Evolutionary conservation across 2,329 filamentous ascomycete species (phyloP).

Genomic region (Pezicula carpinea): DNA sequence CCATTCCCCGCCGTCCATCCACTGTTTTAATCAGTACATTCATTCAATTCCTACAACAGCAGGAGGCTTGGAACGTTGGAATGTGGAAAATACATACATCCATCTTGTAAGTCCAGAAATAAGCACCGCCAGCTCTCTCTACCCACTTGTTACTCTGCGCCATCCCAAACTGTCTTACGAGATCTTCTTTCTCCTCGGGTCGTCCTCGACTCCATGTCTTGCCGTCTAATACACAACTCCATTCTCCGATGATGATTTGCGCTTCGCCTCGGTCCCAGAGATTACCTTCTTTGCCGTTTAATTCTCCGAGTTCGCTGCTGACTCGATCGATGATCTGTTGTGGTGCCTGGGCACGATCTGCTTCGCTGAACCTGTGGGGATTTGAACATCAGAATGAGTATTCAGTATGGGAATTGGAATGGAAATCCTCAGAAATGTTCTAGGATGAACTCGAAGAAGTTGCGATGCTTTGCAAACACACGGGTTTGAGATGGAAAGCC

Average conservation of each 20-base stretch:
- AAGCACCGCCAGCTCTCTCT: slow-evolving; percentile 44
- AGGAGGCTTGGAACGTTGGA: not conserved
- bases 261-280: slow-evolving; percentile 44
- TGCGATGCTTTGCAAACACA: too few species aligned
- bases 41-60: slow-evolving; percentile 18
- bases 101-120: slow-evolving; percentile 60
- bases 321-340: slow-evolving; percentile 46
- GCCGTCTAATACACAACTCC: slow-evolving; percentile 50
- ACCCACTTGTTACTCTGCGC: slow-evolving; percentile 44
- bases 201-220: slow-evolving; percentile 44
- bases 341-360: slow-evolving; percentile 45
- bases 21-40: slow-evolving; percentile 19
- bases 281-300: slow-evolving; percentile 42
- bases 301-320: slow-evolving; percentile 35
- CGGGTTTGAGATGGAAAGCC: too few species aligned
- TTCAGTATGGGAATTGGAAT: too few species aligned
- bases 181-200: slow-evolving; percentile 35
- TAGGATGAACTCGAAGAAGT: too few species aligned
- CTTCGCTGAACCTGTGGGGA: slow-evolving; percentile 38
- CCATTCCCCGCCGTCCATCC: slow-evolving; percentile 59
- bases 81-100: slow-evolving; percentile 4
- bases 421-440: too few species aligned
- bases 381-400: too few species aligned
- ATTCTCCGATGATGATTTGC: slow-evolving; percentile 51
- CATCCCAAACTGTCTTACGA: slow-evolving; percentile 42